These are phyloP conservation scores for Teratosphaeria zuluensis DNA, from an alignment of 2,329 filamentous ascomycete species.

Conservation along the genomic window DNA sequence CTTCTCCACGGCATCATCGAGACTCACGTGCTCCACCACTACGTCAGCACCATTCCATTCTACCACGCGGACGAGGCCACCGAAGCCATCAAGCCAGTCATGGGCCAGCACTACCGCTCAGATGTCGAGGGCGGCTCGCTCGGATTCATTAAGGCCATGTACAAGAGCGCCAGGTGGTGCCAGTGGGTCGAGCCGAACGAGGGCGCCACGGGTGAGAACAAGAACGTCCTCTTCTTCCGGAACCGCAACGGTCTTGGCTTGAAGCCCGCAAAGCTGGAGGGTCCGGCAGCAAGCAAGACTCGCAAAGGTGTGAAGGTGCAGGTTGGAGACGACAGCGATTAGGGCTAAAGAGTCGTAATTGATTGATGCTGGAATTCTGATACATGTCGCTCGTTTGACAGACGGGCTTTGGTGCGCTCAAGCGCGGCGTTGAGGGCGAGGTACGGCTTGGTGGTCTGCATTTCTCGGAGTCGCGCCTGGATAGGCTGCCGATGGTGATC, in stretches of 20 bases:
- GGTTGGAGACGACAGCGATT: neutral
- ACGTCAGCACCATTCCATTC: slow-evolving; percentile 90
- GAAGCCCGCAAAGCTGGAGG: slow-evolving; percentile 27
- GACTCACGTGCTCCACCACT: slow-evolving; percentile 97
- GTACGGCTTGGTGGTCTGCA: neutral
- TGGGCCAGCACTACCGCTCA: slow-evolving; percentile 90
- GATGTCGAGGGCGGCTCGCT: slow-evolving; percentile 65
- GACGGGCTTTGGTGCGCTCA: neutral
- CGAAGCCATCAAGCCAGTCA: slow-evolving; percentile 87
- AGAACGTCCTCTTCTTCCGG: slow-evolving; percentile 86
- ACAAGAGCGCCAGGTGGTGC: slow-evolving; percentile 72
- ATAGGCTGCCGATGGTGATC: neutral
- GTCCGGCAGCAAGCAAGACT: neutral
- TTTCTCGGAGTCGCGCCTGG: neutral
- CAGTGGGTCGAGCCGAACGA: slow-evolving; percentile 95
- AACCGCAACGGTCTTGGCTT: slow-evolving; percentile 83
- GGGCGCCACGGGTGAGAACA: slow-evolving; percentile 67
- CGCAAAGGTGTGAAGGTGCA: neutral
- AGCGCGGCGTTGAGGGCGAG: neutral
- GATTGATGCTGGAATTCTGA: neutral
- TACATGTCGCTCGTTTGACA: neutral
- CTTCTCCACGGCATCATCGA: slow-evolving; percentile 94
- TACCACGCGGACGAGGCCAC: slow-evolving; percentile 92
- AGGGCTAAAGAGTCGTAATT: neutral
- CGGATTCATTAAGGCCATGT: slow-evolving; percentile 80